Conservation (phyloP, 257 asterid species). For the Fraxinus pennsylvanica region DNA sequence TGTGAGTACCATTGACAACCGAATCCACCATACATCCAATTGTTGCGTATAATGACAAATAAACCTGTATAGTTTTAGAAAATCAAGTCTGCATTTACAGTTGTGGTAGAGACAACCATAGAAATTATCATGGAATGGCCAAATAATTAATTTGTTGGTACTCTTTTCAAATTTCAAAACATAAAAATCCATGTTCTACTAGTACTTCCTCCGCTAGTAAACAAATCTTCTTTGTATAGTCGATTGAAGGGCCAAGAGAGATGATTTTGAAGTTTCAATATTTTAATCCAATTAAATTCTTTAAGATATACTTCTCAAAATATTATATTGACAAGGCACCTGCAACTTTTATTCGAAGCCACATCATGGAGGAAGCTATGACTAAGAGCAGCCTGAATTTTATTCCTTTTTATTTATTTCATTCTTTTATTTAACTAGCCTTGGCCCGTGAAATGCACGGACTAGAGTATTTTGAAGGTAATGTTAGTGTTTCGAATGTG, state of each 20-base stretch:
- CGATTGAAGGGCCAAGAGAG: neutral
- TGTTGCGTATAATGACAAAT: conserved; percentile 76
- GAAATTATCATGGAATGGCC: neutral
- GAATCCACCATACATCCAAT: conserved; percentile 68
- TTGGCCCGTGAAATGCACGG: too few species aligned
- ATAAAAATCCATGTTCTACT: neutral
- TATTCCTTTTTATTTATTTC: too few species aligned
- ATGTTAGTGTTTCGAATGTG: too few species aligned
- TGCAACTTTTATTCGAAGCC: too few species aligned
- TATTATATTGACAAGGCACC: too few species aligned
- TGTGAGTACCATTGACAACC: conserved; percentile 34
- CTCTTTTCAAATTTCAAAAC: neutral
- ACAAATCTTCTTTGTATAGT: neutral
- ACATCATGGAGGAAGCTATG: too few species aligned
- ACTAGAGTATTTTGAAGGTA: too few species aligned
- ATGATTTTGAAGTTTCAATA: neutral
- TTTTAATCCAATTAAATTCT: neutral
- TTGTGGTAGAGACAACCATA: neutral
- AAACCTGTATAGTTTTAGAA: conserved; percentile 58
- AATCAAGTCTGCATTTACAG: neutral
- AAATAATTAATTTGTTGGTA: neutral
- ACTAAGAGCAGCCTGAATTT: too few species aligned
- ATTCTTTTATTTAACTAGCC: too few species aligned
- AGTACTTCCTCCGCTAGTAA: neutral
- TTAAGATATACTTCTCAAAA: neutral